Conservation (phyloP, 225 moss, liverwort and hornwort genomes). For the Bryum argenteum region DNA sequence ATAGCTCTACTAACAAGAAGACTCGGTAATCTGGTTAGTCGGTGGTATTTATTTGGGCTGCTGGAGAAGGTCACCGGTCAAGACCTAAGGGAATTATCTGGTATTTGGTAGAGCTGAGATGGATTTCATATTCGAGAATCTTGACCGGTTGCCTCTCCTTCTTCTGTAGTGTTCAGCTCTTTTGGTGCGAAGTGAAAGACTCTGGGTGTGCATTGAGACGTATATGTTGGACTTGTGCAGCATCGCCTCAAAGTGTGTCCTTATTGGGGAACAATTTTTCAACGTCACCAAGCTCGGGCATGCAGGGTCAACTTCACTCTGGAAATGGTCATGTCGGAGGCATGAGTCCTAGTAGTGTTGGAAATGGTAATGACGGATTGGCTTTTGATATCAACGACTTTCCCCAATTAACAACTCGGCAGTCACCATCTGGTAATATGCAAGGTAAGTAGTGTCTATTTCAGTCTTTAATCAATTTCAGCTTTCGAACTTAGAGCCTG, state of each 20-base stretch:
- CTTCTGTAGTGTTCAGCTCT: too few species aligned
- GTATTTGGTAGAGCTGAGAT: too few species aligned
- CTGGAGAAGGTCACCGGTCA: too few species aligned
- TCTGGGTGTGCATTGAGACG: neutral
- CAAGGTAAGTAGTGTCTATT: slow-evolving; percentile 25
- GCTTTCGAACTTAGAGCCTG: neutral
- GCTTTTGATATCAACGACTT: slow-evolving; percentile 96
- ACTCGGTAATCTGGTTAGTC: neutral
- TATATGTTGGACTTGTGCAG: neutral
- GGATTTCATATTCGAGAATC: too few species aligned
- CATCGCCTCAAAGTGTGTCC: slow-evolving; percentile 72
- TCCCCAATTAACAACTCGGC: slow-evolving; percentile 81
- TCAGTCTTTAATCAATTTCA: neutral
- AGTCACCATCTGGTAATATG: slow-evolving; percentile 43
- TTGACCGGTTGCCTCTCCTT: too few species aligned
- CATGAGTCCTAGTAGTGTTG: slow-evolving; percentile 66
- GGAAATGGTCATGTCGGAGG: slow-evolving; percentile 85
- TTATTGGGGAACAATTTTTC: slow-evolving; percentile 90
- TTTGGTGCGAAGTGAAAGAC: slow-evolving; percentile 8
- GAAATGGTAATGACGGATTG: slow-evolving; percentile 73
- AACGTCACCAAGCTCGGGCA: slow-evolving; percentile 84
- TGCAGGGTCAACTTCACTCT: slow-evolving; percentile 75
- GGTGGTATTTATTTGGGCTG: neutral
- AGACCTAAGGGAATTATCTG: too few species aligned
- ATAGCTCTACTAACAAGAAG: slow-evolving; percentile 2